phyloP scores from a whole-genome alignment of 805 yeast species.

The Barnettozyma wickerhamii region DNA sequence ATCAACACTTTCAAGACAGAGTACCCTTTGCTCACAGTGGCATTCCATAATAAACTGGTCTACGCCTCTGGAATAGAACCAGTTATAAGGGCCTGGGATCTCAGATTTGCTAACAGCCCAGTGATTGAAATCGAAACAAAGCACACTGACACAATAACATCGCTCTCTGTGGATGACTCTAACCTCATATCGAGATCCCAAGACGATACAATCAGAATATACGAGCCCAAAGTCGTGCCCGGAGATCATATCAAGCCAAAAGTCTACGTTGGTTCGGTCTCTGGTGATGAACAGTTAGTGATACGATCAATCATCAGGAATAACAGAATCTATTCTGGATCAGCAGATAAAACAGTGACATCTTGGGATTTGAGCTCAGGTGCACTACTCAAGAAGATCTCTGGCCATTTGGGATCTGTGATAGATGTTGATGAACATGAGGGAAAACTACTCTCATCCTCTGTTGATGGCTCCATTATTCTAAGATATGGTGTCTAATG shows the following conservation, averaged over 20 bases:
- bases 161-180: constrained; percentile 47
- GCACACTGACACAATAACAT: constrained; percentile 52
- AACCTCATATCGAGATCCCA: constrained; percentile 46
- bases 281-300: constrained; percentile 47
- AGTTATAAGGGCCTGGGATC: constrained; percentile 53
- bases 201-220: constrained; percentile 53
- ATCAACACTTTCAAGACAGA: constrained; percentile 38
- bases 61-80: constrained; percentile 71
- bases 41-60: constrained; percentile 37
- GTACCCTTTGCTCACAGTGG: constrained; percentile 58
- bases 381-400: constrained; percentile 40
- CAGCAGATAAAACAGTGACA: constrained; percentile 54
- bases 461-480: constrained; percentile 54
- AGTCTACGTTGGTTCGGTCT: constrained; percentile 53
- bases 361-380: constrained; percentile 57
- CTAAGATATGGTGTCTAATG: constrained; percentile 30
- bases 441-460: constrained; percentile 41
- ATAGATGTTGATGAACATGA: constrained; percentile 53
- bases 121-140: constrained; percentile 41
- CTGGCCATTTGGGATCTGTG: constrained; percentile 61
- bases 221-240: constrained; percentile 40
- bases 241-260: constrained; percentile 39
- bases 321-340: constrained; percentile 51
- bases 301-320: constrained; percentile 43
- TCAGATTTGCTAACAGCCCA: constrained; percentile 37